These are phyloP conservation scores for Alternaria conjuncta DNA, from an alignment of 2,329 filamentous ascomycete genomes.

Conservation along the genomic window DNA sequence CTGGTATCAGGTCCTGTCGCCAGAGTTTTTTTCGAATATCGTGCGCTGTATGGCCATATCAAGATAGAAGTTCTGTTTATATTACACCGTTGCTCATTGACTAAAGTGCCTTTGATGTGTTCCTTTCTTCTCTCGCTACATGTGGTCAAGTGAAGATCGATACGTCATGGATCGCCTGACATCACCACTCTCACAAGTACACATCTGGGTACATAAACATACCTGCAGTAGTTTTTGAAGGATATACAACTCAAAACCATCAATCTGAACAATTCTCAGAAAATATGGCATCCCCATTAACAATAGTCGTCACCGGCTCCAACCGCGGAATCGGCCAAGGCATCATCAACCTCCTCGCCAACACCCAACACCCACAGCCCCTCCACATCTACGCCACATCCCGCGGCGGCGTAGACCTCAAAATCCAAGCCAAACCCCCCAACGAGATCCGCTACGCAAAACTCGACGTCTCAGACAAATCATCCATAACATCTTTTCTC, in stretches of 20 bases:
- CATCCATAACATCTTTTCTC: constrained; percentile 25
- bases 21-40: background rate
- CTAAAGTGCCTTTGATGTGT: background rate
- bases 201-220: background rate
- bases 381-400: constrained; percentile 30
- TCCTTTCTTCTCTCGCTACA: background rate
- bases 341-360: constrained; percentile 27
- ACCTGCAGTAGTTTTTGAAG: background rate
- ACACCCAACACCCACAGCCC: constrained; percentile 16
- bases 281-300: constrained; percentile 19
- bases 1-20: background rate
- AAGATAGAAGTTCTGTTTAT: background rate
- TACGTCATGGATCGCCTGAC: constrained; percentile 9
- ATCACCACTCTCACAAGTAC: constrained; percentile 3
- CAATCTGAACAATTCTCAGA: background rate
- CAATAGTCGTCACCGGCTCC: constrained; percentile 30
- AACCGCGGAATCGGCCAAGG: constrained; percentile 32
- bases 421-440: constrained; percentile 2
- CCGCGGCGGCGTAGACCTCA: constrained; percentile 18
- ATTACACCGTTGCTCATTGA: background rate
- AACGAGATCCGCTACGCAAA: constrained; percentile 21
- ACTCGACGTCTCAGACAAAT: constrained; percentile 20
- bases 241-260: background rate
- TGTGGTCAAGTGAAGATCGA: background rate
- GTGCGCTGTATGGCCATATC: background rate